These are phyloP conservation scores for Scedosporium boydii DNA, from an alignment of 2,329 filamentous ascomycete genomes.

Conservation along the genomic window DNA sequence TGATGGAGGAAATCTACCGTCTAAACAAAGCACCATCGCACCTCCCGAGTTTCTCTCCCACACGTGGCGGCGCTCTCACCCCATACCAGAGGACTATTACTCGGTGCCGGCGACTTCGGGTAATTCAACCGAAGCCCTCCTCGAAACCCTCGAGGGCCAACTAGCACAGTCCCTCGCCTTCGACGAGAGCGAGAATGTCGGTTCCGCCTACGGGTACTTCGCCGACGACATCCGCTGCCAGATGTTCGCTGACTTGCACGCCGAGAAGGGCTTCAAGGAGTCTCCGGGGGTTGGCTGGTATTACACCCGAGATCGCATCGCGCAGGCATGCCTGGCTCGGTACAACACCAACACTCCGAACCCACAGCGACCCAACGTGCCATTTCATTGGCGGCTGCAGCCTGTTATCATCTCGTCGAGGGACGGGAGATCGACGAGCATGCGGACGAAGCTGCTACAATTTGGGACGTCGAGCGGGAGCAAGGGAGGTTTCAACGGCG, in stretches of 20 bases:
- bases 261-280: slow-evolving; percentile 4
- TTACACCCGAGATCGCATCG: slow-evolving; percentile 2
- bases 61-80: background rate
- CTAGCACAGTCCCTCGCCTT: background rate
- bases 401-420: background rate
- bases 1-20: background rate
- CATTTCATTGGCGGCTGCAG: slow-evolving; percentile 2
- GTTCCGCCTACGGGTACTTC: slow-evolving; percentile 5
- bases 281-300: slow-evolving; percentile 2
- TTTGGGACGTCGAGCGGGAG: background rate
- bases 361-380: slow-evolving; percentile 3
- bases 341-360: slow-evolving; percentile 3
- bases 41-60: background rate
- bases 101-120: background rate
- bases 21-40: background rate
- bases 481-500: background rate
- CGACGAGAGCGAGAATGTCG: slow-evolving; percentile 3
- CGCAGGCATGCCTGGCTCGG: slow-evolving; percentile 1
- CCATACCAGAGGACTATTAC: background rate
- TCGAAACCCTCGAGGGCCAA: background rate
- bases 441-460: slow-evolving; percentile 3
- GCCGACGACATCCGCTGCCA: slow-evolving; percentile 6
- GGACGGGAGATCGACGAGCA: background rate
- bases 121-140: background rate
- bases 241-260: slow-evolving; percentile 3